These are phyloP conservation scores for Prunus mume DNA, from an alignment of 306 rosid genomes.

Conservation along the genomic window DNA sequence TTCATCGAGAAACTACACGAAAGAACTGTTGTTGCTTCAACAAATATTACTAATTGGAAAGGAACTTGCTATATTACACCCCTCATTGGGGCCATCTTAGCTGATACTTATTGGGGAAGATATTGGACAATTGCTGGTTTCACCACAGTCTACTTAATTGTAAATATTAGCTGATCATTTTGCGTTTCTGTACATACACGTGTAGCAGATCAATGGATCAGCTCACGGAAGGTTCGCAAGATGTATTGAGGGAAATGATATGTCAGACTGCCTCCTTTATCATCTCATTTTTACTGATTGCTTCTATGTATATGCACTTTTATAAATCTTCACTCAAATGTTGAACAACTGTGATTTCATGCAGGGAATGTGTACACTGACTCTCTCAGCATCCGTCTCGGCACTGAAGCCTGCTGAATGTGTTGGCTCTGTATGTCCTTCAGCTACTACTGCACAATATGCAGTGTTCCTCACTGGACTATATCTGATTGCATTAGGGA, in stretches of 20 bases:
- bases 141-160: slow-evolving; percentile 22
- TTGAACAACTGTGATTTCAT: not conserved
- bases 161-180: not conserved
- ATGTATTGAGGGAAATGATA: not conserved
- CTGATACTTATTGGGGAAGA: slow-evolving; percentile 39
- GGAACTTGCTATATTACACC: slow-evolving; percentile 39
- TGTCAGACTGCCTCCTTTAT: not conserved
- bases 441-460: slow-evolving; percentile 26
- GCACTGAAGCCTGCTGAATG: slow-evolving; percentile 31
- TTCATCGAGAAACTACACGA: slow-evolving; percentile 28
- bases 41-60: slow-evolving; percentile 28
- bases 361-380: slow-evolving; percentile 31
- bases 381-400: slow-evolving; percentile 31
- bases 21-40: slow-evolving; percentile 36
- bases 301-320: not conserved
- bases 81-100: slow-evolving; percentile 27
- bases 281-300: not conserved
- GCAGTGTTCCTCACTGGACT: slow-evolving; percentile 29
- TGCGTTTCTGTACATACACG: not conserved
- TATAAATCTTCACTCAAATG: not conserved
- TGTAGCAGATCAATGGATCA: slow-evolving; percentile 6
- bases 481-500: slow-evolving; percentile 34
- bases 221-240: not conserved
- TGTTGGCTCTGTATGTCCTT: slow-evolving; percentile 17
- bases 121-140: slow-evolving; percentile 38